Evolutionary conservation across 441 rosid species (phyloP), one percentile per base, ranked within the genome.

Genomic region (Melianthus villosus): DNA sequence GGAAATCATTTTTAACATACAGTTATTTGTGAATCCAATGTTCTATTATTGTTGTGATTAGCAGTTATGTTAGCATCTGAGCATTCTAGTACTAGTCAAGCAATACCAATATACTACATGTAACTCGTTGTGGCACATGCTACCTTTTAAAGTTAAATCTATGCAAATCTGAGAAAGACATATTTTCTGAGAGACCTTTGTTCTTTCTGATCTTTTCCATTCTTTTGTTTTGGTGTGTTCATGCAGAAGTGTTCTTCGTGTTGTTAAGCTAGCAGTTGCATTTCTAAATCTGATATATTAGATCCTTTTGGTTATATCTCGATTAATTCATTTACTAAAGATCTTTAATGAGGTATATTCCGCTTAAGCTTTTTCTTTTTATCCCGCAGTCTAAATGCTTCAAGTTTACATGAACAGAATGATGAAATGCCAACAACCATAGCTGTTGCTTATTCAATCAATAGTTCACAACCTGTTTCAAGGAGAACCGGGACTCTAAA

Each of bases 371-470:
- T 44, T 42, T 53, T 60, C 38, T 51, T 59, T 60, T 59, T 52
- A n/a, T n/a, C 56, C 32, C 68, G 67, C 93, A 89, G 98, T 62
- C 77, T 81, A 50, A 73, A 60, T 53, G 70, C 71, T 46, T 75
- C 80, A 15, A 76, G 68, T 69, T 63, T 71, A 64, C 53, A 76
- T 63, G 95, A 84, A 50, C 67, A 67, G 60, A 85, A 81, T 56
- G 98, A 89, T 49, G 95, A 79, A 55, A 57, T 89, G 51, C 94
- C 92, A 46, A 79, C 86, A 26, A 77, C 85, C 13, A 66, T 69
- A 40, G 96, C 80, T 60, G 69, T 72, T 60, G 73, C 85, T 39
- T 67, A 66, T 53, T 57, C 73, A 28, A 68, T 65, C 45, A 81
- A 62, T 65, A 63, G 59, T 60, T 79, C 82, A 20, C 98, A 73